Conservation (phyloP, 2,329 filamentous ascomycete species). For the Samsoniella hepiali region DNA sequence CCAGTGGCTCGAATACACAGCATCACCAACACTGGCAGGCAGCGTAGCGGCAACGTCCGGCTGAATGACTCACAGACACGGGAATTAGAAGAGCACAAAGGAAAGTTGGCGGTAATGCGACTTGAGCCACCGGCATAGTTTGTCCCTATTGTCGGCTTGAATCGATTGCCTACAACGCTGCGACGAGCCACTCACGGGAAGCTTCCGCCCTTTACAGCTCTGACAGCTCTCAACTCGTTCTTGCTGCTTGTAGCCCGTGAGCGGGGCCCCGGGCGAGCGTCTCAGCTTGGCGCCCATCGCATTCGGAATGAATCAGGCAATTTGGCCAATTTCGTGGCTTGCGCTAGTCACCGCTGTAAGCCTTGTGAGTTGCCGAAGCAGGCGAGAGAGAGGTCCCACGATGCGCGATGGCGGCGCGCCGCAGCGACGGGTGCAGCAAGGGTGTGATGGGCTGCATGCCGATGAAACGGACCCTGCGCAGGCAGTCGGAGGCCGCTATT, state of each 20-base stretch:
- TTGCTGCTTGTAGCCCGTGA: not conserved
- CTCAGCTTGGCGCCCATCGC: not conserved
- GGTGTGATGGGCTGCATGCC: slow-evolving; percentile 2
- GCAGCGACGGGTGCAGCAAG: slow-evolving; percentile 1
- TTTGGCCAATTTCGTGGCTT: slow-evolving; percentile 10
- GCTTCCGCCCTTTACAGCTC: not conserved
- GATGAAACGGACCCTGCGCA: not conserved
- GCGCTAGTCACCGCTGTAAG: not conserved
- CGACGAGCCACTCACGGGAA: not conserved
- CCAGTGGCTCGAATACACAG: too few relatives aligned
- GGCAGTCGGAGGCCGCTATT: not conserved
- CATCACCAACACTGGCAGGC: too few relatives aligned
- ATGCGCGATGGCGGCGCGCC: not conserved
- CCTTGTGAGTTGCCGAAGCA: not conserved
- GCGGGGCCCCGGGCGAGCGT: not conserved
- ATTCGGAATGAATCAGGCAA: slow-evolving; percentile 4
- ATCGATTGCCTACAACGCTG: too few relatives aligned
- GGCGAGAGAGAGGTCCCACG: slow-evolving; percentile 1
- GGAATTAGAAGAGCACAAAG: too few relatives aligned
- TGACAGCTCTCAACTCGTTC: not conserved
- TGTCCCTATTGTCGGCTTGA: too few relatives aligned
- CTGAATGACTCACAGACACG: too few relatives aligned
- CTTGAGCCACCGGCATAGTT: too few relatives aligned
- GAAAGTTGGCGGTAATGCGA: too few relatives aligned
- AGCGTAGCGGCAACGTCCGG: too few relatives aligned